Percentiles rank a stretch among this genome's conserved stretches.
Evolutionary conservation across 495 filamentous ascomycete genomes (phyloP).

Genomic region (Podospora pseudoanserina): DNA sequence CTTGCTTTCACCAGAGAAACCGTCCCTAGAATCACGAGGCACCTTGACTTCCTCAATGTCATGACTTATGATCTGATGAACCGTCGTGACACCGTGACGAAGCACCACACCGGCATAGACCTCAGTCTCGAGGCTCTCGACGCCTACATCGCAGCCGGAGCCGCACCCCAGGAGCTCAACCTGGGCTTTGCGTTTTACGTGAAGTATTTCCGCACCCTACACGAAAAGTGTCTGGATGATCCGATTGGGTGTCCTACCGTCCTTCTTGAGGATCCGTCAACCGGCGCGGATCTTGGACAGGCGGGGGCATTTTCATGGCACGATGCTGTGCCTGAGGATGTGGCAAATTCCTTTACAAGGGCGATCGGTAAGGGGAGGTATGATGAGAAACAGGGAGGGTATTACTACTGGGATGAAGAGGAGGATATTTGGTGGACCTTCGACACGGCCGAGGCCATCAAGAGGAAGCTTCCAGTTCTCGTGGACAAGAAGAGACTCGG

Average conservation of each 20-base stretch:
- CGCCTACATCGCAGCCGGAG: constrained; percentile 58
- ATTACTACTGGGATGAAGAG: constrained; percentile 63
- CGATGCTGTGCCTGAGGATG: constrained; percentile 45
- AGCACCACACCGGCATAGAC: constrained; percentile 61
- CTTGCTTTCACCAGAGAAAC: constrained; percentile 65
- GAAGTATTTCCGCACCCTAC: constrained; percentile 66
- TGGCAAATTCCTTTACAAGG: constrained; percentile 46
- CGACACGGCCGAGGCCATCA: constrained; percentile 62
- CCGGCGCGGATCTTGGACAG: constrained; percentile 62
- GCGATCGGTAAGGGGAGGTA: constrained; percentile 54
- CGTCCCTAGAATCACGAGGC: constrained; percentile 58
- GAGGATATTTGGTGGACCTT: constrained; percentile 70
- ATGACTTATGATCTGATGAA: constrained; percentile 83
- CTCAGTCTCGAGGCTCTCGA: constrained; percentile 54
- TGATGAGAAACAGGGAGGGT: constrained; percentile 58
- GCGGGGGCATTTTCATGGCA: constrained; percentile 60
- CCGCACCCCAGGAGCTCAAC: constrained; percentile 56
- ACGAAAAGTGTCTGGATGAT: constrained; percentile 39
- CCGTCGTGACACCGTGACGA: constrained; percentile 64
- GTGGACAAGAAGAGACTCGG: constrained; percentile 57
- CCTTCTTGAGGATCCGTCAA: constrained; percentile 59
- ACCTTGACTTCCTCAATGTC: constrained; percentile 71
- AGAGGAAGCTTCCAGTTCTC: constrained; percentile 60
- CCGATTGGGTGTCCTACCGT: constrained; percentile 62
- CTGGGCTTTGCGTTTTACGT: constrained; percentile 73